Percentiles rank a stretch among this genome's conserved stretches.
Evolutionary conservation across 2,329 filamentous ascomycete species (phyloP).

Genomic region (Aschersonia sp.): DNA sequence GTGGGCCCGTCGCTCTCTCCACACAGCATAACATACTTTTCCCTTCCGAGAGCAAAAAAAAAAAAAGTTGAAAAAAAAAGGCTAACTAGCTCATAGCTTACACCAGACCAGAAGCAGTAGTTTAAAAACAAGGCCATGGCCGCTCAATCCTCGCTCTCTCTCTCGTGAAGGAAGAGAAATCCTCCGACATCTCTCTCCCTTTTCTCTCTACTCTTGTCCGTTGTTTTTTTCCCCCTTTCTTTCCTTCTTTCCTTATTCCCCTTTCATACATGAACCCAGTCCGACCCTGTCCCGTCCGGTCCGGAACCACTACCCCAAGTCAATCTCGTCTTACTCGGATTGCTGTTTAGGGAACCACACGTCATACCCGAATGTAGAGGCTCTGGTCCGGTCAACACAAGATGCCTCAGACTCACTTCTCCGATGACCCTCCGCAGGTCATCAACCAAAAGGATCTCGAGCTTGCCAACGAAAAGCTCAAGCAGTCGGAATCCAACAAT

Average conservation of each 20-base stretch:
- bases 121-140: background rate
- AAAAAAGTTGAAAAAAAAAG: background rate
- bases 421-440: slow-evolving; percentile 22
- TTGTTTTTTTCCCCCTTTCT: too few species aligned
- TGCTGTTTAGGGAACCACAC: too few species aligned
- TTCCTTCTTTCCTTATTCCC: too few species aligned
- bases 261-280: too few species aligned
- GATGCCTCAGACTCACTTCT: slow-evolving; percentile 18
- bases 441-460: slow-evolving; percentile 19
- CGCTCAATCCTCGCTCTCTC: background rate
- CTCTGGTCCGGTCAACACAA: background rate
- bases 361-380: too few species aligned
- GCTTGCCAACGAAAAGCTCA: slow-evolving; percentile 20
- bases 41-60: background rate
- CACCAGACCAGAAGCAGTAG: background rate
- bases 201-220: background rate
- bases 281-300: too few species aligned
- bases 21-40: background rate
- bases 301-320: too few species aligned
- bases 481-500: slow-evolving; percentile 12
- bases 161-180: background rate
- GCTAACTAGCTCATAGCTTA: background rate
- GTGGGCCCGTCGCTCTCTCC: background rate
- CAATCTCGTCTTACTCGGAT: too few species aligned
- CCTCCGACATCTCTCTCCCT: background rate